A percentile compares a stretch with the other conserved stretches of the same genome.
These are phyloP conservation scores for Endotrypanum monterogeii DNA, from an alignment of 208 protist genomes.

Conservation along the genomic window DNA sequence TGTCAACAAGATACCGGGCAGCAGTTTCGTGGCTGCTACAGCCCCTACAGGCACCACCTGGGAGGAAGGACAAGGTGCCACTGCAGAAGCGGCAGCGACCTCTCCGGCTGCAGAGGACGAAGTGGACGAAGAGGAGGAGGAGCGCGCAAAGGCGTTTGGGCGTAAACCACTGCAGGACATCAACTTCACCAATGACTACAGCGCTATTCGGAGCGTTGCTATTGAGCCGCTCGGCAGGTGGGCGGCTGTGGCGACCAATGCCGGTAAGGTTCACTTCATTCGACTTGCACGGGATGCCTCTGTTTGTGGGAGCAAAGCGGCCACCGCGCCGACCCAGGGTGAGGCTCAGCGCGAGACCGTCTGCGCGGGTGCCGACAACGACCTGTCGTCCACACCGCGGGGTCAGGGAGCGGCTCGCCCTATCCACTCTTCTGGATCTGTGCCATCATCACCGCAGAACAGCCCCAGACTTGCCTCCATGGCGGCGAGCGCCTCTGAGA, in stretches of 20 bases:
- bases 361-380: neutral
- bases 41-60: neutral
- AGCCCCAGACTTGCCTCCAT: constrained; percentile 2
- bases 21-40: neutral
- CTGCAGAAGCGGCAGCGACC: constrained; percentile 1
- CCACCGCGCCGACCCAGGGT: neutral
- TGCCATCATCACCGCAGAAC: constrained; percentile 20
- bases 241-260: constrained; percentile 79
- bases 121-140: too few species aligned
- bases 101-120: too few species aligned
- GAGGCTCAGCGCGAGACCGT: neutral
- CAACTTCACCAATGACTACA: constrained; percentile 78
- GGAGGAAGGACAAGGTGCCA: constrained; percentile 4
- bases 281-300: constrained; percentile 48
- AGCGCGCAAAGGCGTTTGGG: constrained; percentile 35
- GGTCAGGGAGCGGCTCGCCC: neutral
- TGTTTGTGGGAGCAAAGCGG: constrained; percentile 32
- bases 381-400: constrained; percentile 8
- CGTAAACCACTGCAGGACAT: constrained; percentile 73
- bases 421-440: constrained; percentile 3
- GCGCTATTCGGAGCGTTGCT: constrained; percentile 78
- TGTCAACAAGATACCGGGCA: neutral
- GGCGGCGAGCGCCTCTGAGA: constrained; percentile 5
- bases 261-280: constrained; percentile 82
- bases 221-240: constrained; percentile 75